These are phyloP conservation scores for Fusarium mangiferae DNA, from an alignment of 2,329 filamentous ascomycete species.

Conservation along the genomic window DNA sequence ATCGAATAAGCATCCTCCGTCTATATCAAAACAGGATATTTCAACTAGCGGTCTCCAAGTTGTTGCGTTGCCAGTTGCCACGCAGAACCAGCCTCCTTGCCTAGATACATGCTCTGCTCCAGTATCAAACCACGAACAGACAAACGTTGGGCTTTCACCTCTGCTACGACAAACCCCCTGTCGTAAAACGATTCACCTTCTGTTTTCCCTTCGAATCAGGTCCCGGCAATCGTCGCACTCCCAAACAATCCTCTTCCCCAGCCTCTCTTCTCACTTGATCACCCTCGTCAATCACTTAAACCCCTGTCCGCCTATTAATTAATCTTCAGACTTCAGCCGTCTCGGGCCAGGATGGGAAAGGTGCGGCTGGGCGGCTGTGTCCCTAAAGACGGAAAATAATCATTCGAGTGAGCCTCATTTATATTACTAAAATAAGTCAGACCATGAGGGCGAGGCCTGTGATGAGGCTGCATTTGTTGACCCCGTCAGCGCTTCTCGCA, in stretches of 20 bases:
- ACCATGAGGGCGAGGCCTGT: not conserved
- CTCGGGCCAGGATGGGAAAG: slow-evolving; percentile 10
- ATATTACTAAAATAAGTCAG: not conserved
- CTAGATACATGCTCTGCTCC: not conserved
- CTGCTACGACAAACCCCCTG: slow-evolving; percentile 6
- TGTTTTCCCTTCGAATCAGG: slow-evolving; percentile 16
- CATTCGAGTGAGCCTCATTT: slow-evolving; percentile 30
- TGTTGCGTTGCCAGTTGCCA: slow-evolving; percentile 17
- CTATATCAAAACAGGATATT: slow-evolving; percentile 21
- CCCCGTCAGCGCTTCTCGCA: not conserved
- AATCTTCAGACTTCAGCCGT: slow-evolving; percentile 12
- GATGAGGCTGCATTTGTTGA: slow-evolving; percentile 1
- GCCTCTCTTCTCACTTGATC: slow-evolving; percentile 12
- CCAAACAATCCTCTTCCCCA: slow-evolving; percentile 11
- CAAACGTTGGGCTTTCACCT: slow-evolving; percentile 9
- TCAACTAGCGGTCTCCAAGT: slow-evolving; percentile 22
- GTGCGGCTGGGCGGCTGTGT: slow-evolving; percentile 10
- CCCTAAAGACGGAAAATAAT: slow-evolving; percentile 17
- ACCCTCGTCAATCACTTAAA: slow-evolving; percentile 11
- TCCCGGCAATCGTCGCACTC: slow-evolving; percentile 7
- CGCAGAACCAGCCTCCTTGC: slow-evolving; percentile 10
- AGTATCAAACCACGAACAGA: not conserved
- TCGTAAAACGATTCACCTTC: slow-evolving; percentile 1
- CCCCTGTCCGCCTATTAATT: slow-evolving; percentile 16
- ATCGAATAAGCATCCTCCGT: slow-evolving; percentile 11